Conservation (phyloP, 345 rosid genomes). For the Cardiospermum halicacabum region DNA sequence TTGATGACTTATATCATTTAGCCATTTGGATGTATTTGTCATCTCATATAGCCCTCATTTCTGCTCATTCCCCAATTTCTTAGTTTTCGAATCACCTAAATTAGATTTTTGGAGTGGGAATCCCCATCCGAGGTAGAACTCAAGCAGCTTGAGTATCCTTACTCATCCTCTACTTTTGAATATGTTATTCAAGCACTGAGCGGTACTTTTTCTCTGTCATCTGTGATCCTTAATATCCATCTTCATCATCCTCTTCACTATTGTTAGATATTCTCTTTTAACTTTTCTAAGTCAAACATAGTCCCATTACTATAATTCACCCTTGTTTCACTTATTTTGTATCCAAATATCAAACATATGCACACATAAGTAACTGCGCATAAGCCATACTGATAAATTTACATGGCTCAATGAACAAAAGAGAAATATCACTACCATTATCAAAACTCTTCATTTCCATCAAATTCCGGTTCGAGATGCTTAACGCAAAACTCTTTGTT, state of each 20-base stretch:
- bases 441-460: too few species aligned
- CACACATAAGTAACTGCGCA: constrained; percentile 7
- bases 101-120: constrained; percentile 42
- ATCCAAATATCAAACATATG: constrained; percentile 21
- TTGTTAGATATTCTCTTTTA: constrained; percentile 47
- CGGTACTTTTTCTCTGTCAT: constrained; percentile 84
- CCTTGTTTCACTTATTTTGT: constrained; percentile 48
- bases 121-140: constrained; percentile 34
- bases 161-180: constrained; percentile 70
- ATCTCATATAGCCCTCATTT: constrained; percentile 51
- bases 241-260: constrained; percentile 67
- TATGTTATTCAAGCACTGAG: constrained; percentile 90
- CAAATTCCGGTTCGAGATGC: too few species aligned
- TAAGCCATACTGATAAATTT: background rate
- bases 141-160: constrained; percentile 52
- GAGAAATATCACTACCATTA: background rate
- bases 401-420: constrained; percentile 6
- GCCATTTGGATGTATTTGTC: constrained; percentile 56
- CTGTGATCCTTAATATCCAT: constrained; percentile 32
- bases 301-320: constrained; percentile 54
- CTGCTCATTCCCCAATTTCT: constrained; percentile 56
- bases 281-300: constrained; percentile 44
- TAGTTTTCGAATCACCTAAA: constrained; percentile 43
- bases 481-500: too few species aligned
- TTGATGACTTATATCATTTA: constrained; percentile 43